Evolutionary conservation across 257 asterid species (phyloP).

Genomic region (Solanum chiquidenum): DNA sequence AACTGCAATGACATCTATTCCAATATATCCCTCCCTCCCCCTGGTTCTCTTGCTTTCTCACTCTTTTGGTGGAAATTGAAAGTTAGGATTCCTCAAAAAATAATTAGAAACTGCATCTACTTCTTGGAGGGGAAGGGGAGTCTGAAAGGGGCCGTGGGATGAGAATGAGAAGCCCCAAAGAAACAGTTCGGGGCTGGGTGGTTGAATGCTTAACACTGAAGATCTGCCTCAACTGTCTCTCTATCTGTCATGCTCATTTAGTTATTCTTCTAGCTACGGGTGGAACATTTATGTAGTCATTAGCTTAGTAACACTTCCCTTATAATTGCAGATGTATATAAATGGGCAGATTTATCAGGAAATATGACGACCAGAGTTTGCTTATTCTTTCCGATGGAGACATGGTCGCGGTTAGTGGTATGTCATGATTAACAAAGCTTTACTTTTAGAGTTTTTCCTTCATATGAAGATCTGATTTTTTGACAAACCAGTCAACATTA

Average conservation of each 20-base stretch:
- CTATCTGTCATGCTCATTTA: background rate
- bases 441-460: background rate
- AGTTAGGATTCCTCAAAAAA: background rate
- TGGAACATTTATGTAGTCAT: background rate
- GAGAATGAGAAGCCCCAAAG: background rate
- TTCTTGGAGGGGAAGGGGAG: background rate
- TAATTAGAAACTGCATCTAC: background rate
- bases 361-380: conserved; percentile 79
- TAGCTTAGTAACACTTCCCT: background rate
- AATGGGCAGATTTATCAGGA: conserved; percentile 70
- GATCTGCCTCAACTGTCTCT: background rate
- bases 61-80: background rate
- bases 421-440: background rate
- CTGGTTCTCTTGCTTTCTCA: background rate
- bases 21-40: background rate
- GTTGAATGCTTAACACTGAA: background rate
- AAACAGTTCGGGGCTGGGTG: background rate
- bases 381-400: conserved; percentile 82
- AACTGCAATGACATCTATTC: background rate
- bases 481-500: background rate
- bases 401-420: conserved; percentile 82
- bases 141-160: background rate
- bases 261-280: background rate
- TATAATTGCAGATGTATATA: conserved; percentile 69
- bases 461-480: background rate